Evolutionary conservation across 1,284 basidiomycete genomes (phyloP), one percentile per base, ranked within the genome.

Genomic region (Cerioporus squamosus): DNA sequence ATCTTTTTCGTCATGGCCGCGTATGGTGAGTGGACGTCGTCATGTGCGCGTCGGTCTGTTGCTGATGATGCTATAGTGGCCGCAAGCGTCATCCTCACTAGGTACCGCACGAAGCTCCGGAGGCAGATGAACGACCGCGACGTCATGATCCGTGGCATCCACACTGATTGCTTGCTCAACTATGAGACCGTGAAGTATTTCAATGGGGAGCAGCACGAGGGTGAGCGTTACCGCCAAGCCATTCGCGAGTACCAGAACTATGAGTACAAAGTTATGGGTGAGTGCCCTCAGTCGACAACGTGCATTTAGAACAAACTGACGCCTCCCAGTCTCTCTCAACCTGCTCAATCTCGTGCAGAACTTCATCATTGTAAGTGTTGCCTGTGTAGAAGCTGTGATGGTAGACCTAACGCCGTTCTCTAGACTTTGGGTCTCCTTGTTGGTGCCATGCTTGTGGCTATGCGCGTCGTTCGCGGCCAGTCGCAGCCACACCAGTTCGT

Each of bases 131-230:
- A 90, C 68, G 90, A 92, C 40, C 83, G 85, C 46, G 90, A 92
- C 74, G 73, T 88, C 18, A 84, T 87, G 24, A 90, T 86, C 14
- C 84, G 90, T 46, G 88, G 86, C 15, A 92, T 93, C 52, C 88
- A 94, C 68, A 91, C 91, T 4, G 91, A 93, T 69, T 87, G 85
- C 66, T 75, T 92, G 44, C 81, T 94, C 67, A 90, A 94, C 74
- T 89, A 93, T 68, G 93, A 93, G 75, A 88, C 90, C 12, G 90
- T 94, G 63, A 93, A 93, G 71, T 93, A 92, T 74, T 94, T 94
- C 72, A 85, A 85, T 31, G 91, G 92, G 26, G 93, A 96, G 72
- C 79, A 84, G 33, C 89, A 93, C 68, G 94, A 95, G 71, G 85
- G 83, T 18, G 79, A 81, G 48, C 83, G 93, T 29, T 94, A 95